Evolutionary conservation across 1,284 basidiomycete species (phyloP), one percentile per base, ranked within the genome.

Genomic region (Pascua guehoae): DNA sequence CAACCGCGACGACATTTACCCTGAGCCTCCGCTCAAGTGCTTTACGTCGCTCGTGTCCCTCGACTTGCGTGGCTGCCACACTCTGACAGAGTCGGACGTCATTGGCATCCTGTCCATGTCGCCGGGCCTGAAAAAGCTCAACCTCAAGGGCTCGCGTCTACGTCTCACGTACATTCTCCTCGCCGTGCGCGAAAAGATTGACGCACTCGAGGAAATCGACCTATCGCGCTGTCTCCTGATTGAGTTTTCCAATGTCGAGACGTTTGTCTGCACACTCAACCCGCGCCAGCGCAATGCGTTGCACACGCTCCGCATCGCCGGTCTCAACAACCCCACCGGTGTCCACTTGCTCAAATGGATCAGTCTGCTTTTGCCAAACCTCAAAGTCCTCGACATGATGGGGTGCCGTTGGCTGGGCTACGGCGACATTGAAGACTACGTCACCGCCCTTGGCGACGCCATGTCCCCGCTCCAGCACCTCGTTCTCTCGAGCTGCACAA

Each of bases 361-460:
- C 41, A 88, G 85, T 1, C 81, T 77, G 60, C 85, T 82, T 5
- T 81, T 86, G 1, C 87, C 87, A n/a, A 77, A 81, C 62, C 81
- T 95, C 12, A 86, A 90, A 70, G 82, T 88, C n/a, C 80, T 96
- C 10, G 91, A 95, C 72, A 76, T 93, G 51, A 88, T 85, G 72
- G 86, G 88, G 65, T 83, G 84, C 52, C 47, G 48, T 12, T 58
- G 57, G 57, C 57, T 62, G 5, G 47, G 46, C 49, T 18, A 37
- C 16, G 16, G 36, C 16, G 61, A 62, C 17, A 47, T 62, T 9
- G 18, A 47, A 16, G 79, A 80, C 36, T 82, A 85, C 49, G 73
- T 95, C 57, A 41, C 50, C 11, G 54, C 55, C 15, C 50, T 60
- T 32, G 57, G 54, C 18, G 45, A 38, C 32, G 1, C 12, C 24